A percentile compares a stretch with the other conserved stretches of the same genome.
Evolutionary conservation across 1,284 basidiomycete genomes (phyloP).

Genomic region (Naganishia liquefaciens): DNA sequence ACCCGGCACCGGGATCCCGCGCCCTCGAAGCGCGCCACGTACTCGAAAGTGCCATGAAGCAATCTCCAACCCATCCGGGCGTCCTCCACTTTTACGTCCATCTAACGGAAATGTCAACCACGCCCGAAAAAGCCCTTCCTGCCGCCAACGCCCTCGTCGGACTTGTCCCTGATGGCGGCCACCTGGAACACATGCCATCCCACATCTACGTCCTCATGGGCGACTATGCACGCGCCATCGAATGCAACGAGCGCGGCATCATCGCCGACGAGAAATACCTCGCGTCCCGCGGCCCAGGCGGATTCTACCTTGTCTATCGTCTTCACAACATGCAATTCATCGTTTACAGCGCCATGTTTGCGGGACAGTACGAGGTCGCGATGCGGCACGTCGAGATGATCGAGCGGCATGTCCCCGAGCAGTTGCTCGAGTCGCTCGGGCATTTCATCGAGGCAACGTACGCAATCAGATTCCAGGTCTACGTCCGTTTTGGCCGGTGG

Average conservation of each 20-base stretch:
- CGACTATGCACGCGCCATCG: slow-evolving; percentile 46
- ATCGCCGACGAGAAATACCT: slow-evolving; percentile 45
- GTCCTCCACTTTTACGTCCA: slow-evolving; percentile 50
- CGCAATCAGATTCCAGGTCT: slow-evolving; percentile 41
- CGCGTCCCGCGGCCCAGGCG: slow-evolving; percentile 22
- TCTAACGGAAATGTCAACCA: slow-evolving; percentile 45
- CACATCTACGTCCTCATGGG: slow-evolving; percentile 49
- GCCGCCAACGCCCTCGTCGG: slow-evolving; percentile 40
- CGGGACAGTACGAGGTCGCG: slow-evolving; percentile 43
- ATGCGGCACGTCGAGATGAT: slow-evolving; percentile 40
- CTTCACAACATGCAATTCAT: slow-evolving; percentile 47
- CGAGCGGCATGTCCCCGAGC: slow-evolving; percentile 40
- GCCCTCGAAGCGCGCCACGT: slow-evolving; percentile 40
- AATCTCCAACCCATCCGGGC: slow-evolving; percentile 40
- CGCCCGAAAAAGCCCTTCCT: slow-evolving; percentile 43
- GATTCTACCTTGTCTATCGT: slow-evolving; percentile 47
- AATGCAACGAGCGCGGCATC: slow-evolving; percentile 41
- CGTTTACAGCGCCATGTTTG: slow-evolving; percentile 49
- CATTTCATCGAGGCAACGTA: slow-evolving; percentile 47
- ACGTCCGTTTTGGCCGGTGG: slow-evolving; percentile 49
- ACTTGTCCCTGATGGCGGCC: slow-evolving; percentile 46
- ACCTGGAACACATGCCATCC: slow-evolving; percentile 49
- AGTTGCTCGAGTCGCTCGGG: slow-evolving; percentile 40
- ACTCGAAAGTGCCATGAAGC: slow-evolving; percentile 38
- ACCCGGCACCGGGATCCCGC: slow-evolving; percentile 33